Evolutionary conservation across 2,329 filamentous ascomycete genomes (phyloP), one percentile per base, ranked within the genome.

Genomic region (Tolypocladium ovalisporum): DNA sequence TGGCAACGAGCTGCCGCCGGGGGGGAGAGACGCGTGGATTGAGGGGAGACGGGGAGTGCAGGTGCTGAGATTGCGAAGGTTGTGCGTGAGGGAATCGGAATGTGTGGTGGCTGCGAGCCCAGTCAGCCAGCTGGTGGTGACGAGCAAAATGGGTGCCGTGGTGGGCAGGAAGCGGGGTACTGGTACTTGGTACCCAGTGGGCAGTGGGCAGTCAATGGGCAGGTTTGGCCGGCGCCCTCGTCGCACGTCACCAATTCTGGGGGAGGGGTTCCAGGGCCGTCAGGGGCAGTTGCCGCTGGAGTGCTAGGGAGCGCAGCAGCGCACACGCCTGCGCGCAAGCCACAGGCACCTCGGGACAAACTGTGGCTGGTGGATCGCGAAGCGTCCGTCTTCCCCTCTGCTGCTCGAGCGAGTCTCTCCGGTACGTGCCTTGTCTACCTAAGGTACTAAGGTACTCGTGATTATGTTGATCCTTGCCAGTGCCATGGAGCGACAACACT

Each of bases 131-230:
- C 17, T 27, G 54, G 32, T 49, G 42, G 29, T 49, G 34, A 51
- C 40, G 44, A 56, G 42, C 37, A 52, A 52, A 52, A 34, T 52
- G 29, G 47, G 47, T 13, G 47, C 47, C 29, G 47, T 52, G 47
- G 47, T 34, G 47, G 39, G 36, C 34, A 27, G 54, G 54, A 56
- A 56, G 54, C 54, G 54, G 54, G 54, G 54, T 56, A 56, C 42
- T 39, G 54, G 42, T 51, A 56, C 54, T 35, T 27, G n/a, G 40
- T 44, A 24, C 40, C 19, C 27, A 15, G 9, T n/a, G n/a, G n/a
- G n/a, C n/a, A n/a, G 29, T 34, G 47, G 29, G 27, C 44, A 29
- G 44, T 27, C 13, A 17, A 24, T 47, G 42, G 24, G 44, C 44
- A 27, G 42, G 42, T 24, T 17, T 44, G 42, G 22, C 42, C 22